phyloP scores from a whole-genome alignment of 177 flowering plant species.

The Telopea speciosissima region DNA sequence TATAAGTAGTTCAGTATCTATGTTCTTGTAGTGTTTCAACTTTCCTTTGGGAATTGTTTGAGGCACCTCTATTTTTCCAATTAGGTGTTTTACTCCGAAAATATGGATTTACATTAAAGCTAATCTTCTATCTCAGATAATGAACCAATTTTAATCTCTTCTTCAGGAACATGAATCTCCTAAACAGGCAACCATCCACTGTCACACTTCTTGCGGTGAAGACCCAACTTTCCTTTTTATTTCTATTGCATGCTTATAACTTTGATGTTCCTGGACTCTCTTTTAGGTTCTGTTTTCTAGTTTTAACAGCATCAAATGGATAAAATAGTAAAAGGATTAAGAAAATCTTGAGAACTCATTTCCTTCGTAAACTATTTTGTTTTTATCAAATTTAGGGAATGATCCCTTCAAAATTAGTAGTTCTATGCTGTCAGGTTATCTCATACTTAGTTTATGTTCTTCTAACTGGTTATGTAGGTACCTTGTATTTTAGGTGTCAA shows the following conservation, averaged over 20 bases:
- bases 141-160: slow-evolving; percentile 3
- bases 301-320: neutral
- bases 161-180: slow-evolving; percentile 68
- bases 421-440: neutral
- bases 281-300: neutral
- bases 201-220: slow-evolving; percentile 70
- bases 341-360: too few species aligned
- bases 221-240: slow-evolving; percentile 5
- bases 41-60: neutral
- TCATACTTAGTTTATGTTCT: neutral
- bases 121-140: neutral
- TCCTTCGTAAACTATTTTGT: neutral
- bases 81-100: neutral
- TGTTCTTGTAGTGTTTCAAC: neutral
- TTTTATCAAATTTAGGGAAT: neutral
- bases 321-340: too few species aligned
- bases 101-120: neutral
- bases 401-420: neutral
- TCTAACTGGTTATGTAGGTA: slow-evolving; percentile 47
- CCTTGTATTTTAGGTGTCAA: slow-evolving; percentile 92
- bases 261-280: neutral
- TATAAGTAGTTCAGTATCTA: neutral
- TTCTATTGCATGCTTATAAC: neutral
- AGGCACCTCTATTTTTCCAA: neutral
- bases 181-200: slow-evolving; percentile 40